Conservation (phyloP, 768 basidiomycete genomes). For the Podaxis pistillaris region DNA sequence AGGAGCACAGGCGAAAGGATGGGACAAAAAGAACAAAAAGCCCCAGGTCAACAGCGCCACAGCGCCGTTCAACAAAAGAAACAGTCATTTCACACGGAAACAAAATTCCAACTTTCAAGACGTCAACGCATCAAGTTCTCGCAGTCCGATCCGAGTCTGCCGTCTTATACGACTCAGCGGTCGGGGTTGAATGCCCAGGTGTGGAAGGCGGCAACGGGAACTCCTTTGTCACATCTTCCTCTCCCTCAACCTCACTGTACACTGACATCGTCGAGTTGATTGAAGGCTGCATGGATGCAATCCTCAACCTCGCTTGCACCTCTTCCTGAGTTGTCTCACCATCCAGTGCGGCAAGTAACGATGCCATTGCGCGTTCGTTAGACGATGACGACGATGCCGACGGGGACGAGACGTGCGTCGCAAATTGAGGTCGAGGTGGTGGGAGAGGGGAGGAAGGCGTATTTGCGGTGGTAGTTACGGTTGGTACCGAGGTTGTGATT, state of each 20-base stretch:
- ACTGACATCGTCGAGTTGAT: slow-evolving; percentile 32
- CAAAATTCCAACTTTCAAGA: neutral
- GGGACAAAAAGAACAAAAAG: neutral
- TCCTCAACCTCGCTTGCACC: slow-evolving; percentile 47
- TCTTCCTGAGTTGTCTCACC: slow-evolving; percentile 37
- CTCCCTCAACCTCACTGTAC: slow-evolving; percentile 28
- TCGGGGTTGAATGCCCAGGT: slow-evolving; percentile 12
- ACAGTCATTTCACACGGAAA: neutral
- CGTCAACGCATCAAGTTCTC: neutral
- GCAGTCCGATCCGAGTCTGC: slow-evolving; percentile 5
- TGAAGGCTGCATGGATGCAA: slow-evolving; percentile 61
- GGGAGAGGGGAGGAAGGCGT: slow-evolving; percentile 15
- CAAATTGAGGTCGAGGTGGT: slow-evolving; percentile 31
- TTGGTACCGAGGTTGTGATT: neutral
- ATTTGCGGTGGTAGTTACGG: neutral
- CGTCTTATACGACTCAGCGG: slow-evolving; percentile 4
- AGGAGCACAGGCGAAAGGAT: neutral
- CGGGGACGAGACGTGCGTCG: slow-evolving; percentile 27
- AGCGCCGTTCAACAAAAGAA: neutral
- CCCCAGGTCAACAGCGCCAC: slow-evolving; percentile 2
- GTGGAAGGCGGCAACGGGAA: slow-evolving; percentile 40
- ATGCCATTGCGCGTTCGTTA: slow-evolving; percentile 56
- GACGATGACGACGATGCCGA: slow-evolving; percentile 40
- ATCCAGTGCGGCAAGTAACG: slow-evolving; percentile 68
- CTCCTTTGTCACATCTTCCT: slow-evolving; percentile 36